phyloP scores from a whole-genome alignment of 306 rosid species.

The Rosa chinensis region DNA sequence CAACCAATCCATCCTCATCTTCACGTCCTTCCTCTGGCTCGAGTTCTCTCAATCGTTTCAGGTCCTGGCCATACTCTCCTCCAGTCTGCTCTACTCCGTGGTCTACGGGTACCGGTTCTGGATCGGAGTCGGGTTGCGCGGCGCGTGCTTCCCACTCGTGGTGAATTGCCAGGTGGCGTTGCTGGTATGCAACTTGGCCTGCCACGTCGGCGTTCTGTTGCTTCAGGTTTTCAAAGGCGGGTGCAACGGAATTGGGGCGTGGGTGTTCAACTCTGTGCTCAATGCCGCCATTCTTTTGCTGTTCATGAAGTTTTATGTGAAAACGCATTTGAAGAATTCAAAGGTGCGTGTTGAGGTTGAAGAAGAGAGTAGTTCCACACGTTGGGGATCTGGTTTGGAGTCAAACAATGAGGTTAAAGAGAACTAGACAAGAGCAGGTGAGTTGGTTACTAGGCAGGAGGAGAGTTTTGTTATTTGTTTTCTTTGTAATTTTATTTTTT shows the following conservation, averaged over 20 bases:
- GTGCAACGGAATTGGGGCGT: conserved; percentile 82
- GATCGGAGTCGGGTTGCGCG: conserved; percentile 49
- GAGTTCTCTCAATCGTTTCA: conserved; percentile 77
- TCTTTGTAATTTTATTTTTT: neutral
- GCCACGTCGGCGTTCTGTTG: conserved; percentile 57
- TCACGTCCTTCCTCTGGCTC: conserved; percentile 73
- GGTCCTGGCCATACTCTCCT: conserved; percentile 53
- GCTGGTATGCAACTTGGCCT: conserved; percentile 47
- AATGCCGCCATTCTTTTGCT: conserved; percentile 50
- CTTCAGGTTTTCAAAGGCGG: conserved; percentile 70
- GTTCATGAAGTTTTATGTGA: conserved; percentile 46
- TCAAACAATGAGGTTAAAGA: neutral
- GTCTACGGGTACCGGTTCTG: conserved; percentile 61
- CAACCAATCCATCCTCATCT: conserved; percentile 45
- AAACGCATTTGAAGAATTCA: conserved; percentile 19
- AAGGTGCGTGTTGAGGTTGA: neutral
- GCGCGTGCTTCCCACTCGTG: conserved; percentile 35
- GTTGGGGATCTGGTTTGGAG: neutral
- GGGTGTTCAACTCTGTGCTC: conserved; percentile 56
- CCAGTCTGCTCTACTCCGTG: conserved; percentile 39
- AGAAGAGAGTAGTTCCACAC: neutral
- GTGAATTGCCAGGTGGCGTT: conserved; percentile 42
- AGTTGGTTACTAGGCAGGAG: neutral
- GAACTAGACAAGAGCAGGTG: neutral
- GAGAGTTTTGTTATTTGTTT: neutral